Evolutionary conservation across 257 asterid species (phyloP), one percentile per base, ranked within the genome.

Genomic region (Gentiana straminea): DNA sequence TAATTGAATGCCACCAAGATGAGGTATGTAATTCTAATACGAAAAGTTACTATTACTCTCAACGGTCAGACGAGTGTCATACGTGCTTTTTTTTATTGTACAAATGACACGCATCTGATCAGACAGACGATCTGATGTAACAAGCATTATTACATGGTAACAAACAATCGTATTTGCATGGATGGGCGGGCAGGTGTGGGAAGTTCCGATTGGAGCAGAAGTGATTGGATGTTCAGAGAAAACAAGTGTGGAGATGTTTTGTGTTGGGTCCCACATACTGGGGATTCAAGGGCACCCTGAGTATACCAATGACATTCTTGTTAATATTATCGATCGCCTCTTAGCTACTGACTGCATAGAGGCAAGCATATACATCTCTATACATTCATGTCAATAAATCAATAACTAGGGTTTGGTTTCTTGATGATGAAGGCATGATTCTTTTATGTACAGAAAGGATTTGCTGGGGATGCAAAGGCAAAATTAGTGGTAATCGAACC

Each of bases 221-320:
- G 68, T 86, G 8, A 59, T 89, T 24, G 92, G 84, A 48, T 61
- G 52, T 56, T 89, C 97, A 1, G 81, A 79, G 1, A 79, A 79
- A 57, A 89, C 95, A 0, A 68, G 75, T 11, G 89, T 86, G 10
- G 97, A 89, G 50, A 83, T 83, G 84, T 83, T 85, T 59, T 52
- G 66, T 39, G 69, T 62, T 61, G 94, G 85, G 13, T 79, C 76
- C 37, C 38, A 72, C 51, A 59, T 83, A 4, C 51, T 89, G 50
- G 95, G 94, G 3, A 79, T 83, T 48, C 94, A 86, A 47, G 95
- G 97, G 0, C 97, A 89, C 66, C 97, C 94, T 0, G 95, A 86
- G 64, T 89, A 86, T 70, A 72, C 89, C 2, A 77, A 81, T 57
- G 94, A 77, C 75, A 86, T 83, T 36, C 82, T 89, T 10, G 33